Evolutionary conservation across 83 land plant genomes (phyloP).

Genomic region (Isoetes engelmannii): DNA sequence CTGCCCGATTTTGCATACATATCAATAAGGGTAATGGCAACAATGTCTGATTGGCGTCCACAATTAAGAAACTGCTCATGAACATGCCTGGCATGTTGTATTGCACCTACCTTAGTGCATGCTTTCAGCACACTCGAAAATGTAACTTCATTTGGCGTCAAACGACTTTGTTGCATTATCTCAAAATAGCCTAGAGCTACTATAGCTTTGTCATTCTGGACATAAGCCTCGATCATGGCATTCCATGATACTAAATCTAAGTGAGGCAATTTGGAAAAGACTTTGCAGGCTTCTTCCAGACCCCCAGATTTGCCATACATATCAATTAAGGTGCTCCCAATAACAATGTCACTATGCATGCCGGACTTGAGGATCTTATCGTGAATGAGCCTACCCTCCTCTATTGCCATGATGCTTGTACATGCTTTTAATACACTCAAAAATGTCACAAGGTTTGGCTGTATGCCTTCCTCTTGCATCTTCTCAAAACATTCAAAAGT

Average conservation of each 20-base stretch:
- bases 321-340: conserved; percentile 32
- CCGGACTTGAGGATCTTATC: conserved; percentile 29
- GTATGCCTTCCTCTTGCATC: neutral
- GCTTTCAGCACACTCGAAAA: conserved; percentile 38
- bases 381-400: conserved; percentile 35
- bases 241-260: conserved; percentile 44
- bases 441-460: conserved; percentile 36
- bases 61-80: conserved; percentile 13
- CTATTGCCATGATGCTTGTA: conserved; percentile 23
- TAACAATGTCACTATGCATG: conserved; percentile 30
- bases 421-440: conserved; percentile 42
- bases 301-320: conserved; percentile 49
- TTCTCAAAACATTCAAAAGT: too few relatives aligned
- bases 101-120: conserved; percentile 39
- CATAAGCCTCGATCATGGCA: conserved; percentile 53
- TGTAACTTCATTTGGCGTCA: conserved; percentile 37
- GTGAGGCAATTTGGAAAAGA: conserved; percentile 44
- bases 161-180: conserved; percentile 27
- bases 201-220: conserved; percentile 36
- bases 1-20: neutral
- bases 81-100: conserved; percentile 38
- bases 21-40: neutral
- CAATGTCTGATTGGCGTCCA: neutral
- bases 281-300: conserved; percentile 29
- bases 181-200: conserved; percentile 37